phyloP scores from a whole-genome alignment of 805 yeast genomes.

The Pichia phayaonensis region DNA sequence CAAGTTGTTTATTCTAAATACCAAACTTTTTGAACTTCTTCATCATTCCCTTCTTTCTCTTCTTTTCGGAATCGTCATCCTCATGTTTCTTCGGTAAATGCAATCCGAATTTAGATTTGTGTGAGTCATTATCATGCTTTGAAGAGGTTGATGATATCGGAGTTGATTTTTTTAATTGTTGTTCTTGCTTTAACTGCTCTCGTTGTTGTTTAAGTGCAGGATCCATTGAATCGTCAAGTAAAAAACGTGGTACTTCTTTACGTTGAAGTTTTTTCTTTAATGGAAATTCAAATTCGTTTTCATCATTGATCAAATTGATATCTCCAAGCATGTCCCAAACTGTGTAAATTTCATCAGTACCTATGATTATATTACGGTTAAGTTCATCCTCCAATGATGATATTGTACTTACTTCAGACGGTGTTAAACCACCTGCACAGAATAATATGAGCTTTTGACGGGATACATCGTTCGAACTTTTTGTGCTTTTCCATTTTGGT shows the following conservation, averaged over 20 bases:
- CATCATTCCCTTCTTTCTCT: conserved; percentile 18
- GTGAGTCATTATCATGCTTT: conserved; percentile 2
- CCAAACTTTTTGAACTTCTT: conserved; percentile 20
- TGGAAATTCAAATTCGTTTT: conserved; percentile 21
- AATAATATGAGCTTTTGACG: conserved; percentile 72
- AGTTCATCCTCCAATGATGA: conserved; percentile 57
- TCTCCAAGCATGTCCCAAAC: conserved; percentile 29
- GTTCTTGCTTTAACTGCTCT: background rate
- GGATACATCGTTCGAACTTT: conserved; percentile 15
- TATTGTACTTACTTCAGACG: conserved; percentile 69
- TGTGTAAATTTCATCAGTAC: conserved; percentile 67
- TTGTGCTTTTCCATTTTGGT: conserved; percentile 26
- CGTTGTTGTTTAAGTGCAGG: conserved; percentile 2
- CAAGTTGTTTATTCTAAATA: conserved; percentile 4
- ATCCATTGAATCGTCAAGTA: conserved; percentile 16
- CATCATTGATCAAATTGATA: conserved; percentile 24
- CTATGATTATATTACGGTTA: conserved; percentile 71
- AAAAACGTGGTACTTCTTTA: conserved; percentile 17
- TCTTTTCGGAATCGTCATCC: background rate
- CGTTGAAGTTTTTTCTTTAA: conserved; percentile 15
- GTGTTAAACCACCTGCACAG: conserved; percentile 85
- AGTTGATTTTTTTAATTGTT: background rate
- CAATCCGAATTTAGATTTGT: conserved; percentile 5
- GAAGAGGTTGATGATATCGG: conserved; percentile 1
- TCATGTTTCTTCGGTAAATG: conserved; percentile 5